Percentiles rank a stretch among this genome's conserved stretches.
Conservation (phyloP, 805 yeast genomes). For the Kodamaea fukazawae region DNA sequence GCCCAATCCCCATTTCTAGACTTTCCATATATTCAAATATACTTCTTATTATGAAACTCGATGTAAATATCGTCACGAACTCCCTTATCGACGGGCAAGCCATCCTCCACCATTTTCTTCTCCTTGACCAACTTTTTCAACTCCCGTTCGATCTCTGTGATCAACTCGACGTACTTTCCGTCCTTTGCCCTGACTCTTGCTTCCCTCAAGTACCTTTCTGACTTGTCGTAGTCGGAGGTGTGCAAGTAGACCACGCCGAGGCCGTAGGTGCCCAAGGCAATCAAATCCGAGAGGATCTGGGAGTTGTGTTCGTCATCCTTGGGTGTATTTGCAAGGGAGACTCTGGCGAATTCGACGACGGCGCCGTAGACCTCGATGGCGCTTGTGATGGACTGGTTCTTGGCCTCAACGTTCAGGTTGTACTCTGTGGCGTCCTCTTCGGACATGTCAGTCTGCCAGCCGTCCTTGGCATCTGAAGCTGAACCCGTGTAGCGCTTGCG, state of each 20-base stretch:
- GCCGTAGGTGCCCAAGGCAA: constrained; percentile 81
- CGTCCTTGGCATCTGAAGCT: constrained; percentile 6
- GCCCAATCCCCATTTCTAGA: too few species aligned
- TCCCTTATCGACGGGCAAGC: background rate
- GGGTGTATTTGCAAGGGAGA: constrained; percentile 3
- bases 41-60: too few species aligned
- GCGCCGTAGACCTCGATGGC: constrained; percentile 35
- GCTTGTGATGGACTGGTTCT: constrained; percentile 26
- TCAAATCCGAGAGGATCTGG: constrained; percentile 30
- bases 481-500: constrained; percentile 9
- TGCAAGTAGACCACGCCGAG: constrained; percentile 78
- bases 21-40: too few species aligned
- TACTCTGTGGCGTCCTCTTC: constrained; percentile 26
- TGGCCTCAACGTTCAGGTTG: constrained; percentile 16
- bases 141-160: constrained; percentile 65
- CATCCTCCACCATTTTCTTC: constrained; percentile 17
- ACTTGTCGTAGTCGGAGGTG: constrained; percentile 50
- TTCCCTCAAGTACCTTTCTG: constrained; percentile 62
- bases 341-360: constrained; percentile 32
- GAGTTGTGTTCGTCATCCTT: constrained; percentile 1
- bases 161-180: constrained; percentile 60
- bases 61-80: too few species aligned
- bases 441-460: constrained; percentile 16
- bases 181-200: constrained; percentile 69
- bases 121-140: constrained; percentile 50